Evolutionary conservation across 768 basidiomycete species (phyloP).

Genomic region (Crucibulum laeve): DNA sequence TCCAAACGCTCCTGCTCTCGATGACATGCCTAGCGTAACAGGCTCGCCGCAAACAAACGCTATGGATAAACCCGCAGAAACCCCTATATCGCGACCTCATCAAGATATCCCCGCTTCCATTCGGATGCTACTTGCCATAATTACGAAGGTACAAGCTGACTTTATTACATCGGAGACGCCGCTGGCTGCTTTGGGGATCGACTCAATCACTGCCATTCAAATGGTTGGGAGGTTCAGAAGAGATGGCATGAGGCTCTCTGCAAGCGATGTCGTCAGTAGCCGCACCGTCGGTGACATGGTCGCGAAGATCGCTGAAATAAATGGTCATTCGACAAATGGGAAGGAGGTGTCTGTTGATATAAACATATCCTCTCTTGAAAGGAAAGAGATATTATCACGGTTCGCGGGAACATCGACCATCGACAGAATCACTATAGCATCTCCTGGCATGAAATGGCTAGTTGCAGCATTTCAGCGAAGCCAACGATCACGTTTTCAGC

Average conservation of each 20-base stretch:
- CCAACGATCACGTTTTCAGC: slow-evolving; percentile 34
- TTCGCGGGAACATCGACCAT: slow-evolving; percentile 13
- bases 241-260: slow-evolving; percentile 26
- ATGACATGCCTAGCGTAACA: slow-evolving; percentile 2
- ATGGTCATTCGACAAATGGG: neutral
- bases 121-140: slow-evolving; percentile 11
- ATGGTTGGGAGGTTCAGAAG: slow-evolving; percentile 33
- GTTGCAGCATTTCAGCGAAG: slow-evolving; percentile 42
- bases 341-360: neutral
- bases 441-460: slow-evolving; percentile 31
- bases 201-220: slow-evolving; percentile 47
- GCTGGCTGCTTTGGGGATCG: slow-evolving; percentile 37
- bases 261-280: slow-evolving; percentile 38
- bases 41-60: neutral
- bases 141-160: slow-evolving; percentile 22
- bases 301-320: slow-evolving; percentile 8
- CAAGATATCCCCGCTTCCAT: slow-evolving; percentile 7
- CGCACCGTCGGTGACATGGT: slow-evolving; percentile 28
- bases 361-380: slow-evolving; percentile 12
- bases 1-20: slow-evolving; percentile 7
- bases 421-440: slow-evolving; percentile 18
- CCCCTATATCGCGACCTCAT: neutral
- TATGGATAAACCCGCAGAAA: neutral
- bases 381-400: slow-evolving; percentile 11
- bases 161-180: slow-evolving; percentile 27